Conservation (phyloP, 257 asterid species). For the Eustoma russellianum region DNA sequence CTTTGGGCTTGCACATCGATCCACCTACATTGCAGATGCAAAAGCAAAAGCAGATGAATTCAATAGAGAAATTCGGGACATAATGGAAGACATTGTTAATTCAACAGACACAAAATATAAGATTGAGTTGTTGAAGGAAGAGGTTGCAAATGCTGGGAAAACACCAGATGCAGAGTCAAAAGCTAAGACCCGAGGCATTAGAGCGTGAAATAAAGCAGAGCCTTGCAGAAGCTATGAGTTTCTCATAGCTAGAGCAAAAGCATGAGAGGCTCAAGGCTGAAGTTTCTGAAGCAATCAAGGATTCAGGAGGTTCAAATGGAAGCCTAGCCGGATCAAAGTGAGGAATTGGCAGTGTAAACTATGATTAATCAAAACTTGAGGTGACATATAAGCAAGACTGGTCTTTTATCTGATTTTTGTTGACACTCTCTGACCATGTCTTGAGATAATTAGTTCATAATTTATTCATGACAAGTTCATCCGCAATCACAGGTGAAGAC, state of each 20-base stretch:
- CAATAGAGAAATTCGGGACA: conserved; percentile 32
- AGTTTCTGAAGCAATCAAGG: conserved; percentile 26
- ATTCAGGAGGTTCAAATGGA: conserved; percentile 44
- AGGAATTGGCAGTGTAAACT: conserved; percentile 14
- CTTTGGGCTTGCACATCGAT: conserved; percentile 39
- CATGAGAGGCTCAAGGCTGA: conserved; percentile 46
- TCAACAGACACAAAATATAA: conserved; percentile 56
- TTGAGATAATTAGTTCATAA: background rate
- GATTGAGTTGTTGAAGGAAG: conserved; percentile 52
- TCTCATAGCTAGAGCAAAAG: conserved; percentile 42
- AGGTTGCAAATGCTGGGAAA: conserved; percentile 44
- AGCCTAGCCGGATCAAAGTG: conserved; percentile 14
- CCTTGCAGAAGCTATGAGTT: conserved; percentile 36
- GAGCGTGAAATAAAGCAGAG: conserved; percentile 49
- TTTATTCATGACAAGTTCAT: conserved; percentile 3
- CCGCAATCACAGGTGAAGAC: conserved; percentile 18
- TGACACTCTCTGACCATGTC: background rate
- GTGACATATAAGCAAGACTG: conserved; percentile 26
- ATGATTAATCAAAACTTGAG: conserved; percentile 18
- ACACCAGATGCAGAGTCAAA: conserved; percentile 36
- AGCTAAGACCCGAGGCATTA: conserved; percentile 46
- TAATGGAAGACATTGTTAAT: conserved; percentile 37
- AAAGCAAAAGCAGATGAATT: conserved; percentile 32
- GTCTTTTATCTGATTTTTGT: conserved; percentile 39
- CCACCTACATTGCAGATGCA: conserved; percentile 25